Base-by-base conservation (phyloP, 768 basidiomycete species). In the Brasilioporus rufonigricans region DNA sequence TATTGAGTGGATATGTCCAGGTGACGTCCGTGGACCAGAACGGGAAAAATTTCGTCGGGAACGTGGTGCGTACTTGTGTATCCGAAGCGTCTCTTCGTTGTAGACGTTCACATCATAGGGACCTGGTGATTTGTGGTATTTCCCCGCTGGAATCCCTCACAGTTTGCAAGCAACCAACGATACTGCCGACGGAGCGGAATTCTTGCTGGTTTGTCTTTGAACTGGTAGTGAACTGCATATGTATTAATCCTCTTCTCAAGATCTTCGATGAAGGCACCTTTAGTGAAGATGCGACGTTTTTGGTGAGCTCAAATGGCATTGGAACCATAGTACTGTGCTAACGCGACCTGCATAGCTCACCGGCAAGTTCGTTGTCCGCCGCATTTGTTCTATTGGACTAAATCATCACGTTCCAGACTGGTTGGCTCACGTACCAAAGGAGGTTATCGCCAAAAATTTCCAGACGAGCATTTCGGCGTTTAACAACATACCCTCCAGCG, bases 381-480 rank as follows among this genome's bases (percentile, higher is more conserved):
- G 13, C 11, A 6, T n/a, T n/a, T 16, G 32, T 51, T 48, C 23
- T 32, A 14, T n/a, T 38, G 19, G 29, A 21, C 38, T 47, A 11
- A 59, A n/a, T 29, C 21, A 35, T 16, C 24, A 27, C 21, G 1
- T 3, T 18, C 21, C 10, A 59, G 84, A 86, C 58, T 87, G 85
- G 83, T 71, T 86, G 26, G 75, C 83, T 16, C 85, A 86, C 57
- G 73, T 80, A 3, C 81, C 81, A 4, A 71, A 74, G n/a, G n/a
- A n/a, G n/a, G n/a, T n/a, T 58, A 65, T 85, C 5, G 81, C 83
- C 16, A 84, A 84, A 68, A 86, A 85, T 61, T 86, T 86, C 59
- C 74, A 78, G 31, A 65, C 75, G 18, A 54, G 62, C 48, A 71
- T 73, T 18, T 69, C 78, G 45, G 71, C 76, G 4, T 84, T 83